phyloP scores from a whole-genome alignment of 2,329 filamentous ascomycete genomes.

The Aspergillus costaricaensis region DNA sequence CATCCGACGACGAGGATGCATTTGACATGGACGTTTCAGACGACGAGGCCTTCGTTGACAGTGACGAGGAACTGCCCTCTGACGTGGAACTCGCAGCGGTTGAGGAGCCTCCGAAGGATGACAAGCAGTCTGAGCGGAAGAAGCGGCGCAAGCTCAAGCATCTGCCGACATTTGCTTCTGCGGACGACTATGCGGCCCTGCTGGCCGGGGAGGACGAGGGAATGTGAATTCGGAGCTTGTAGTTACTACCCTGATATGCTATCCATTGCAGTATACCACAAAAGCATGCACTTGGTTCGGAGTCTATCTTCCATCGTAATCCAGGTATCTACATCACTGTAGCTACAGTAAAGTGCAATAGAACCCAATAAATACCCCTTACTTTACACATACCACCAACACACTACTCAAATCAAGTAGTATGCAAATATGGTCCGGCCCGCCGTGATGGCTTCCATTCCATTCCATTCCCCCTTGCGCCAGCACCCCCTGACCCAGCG shows the following conservation, averaged over 20 bases:
- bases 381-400: too few species aligned
- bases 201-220: slow-evolving; percentile 68
- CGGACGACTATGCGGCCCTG: slow-evolving; percentile 88
- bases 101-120: slow-evolving; percentile 45
- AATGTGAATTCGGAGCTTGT: slow-evolving; percentile 28
- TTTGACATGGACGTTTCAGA: slow-evolving; percentile 53
- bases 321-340: not conserved
- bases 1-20: slow-evolving; percentile 52
- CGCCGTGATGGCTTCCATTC: too few species aligned
- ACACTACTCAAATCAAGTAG: too few species aligned
- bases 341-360: too few species aligned
- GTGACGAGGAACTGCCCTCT: slow-evolving; percentile 57
- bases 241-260: slow-evolving; percentile 14
- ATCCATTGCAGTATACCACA: slow-evolving; percentile 23
- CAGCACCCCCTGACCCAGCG: too few species aligned
- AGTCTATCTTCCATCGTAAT: not conserved
- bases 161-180: slow-evolving; percentile 88
- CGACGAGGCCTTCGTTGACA: slow-evolving; percentile 51
- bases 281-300: slow-evolving; percentile 11
- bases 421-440: too few species aligned
- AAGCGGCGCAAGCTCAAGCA: slow-evolving; percentile 84
- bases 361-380: too few species aligned
- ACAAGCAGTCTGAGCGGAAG: slow-evolving; percentile 49
- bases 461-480: too few species aligned
- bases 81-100: slow-evolving; percentile 49